Base-by-base conservation (phyloP, 495 filamentous ascomycete species). In the Penicillium silybi region DNA sequence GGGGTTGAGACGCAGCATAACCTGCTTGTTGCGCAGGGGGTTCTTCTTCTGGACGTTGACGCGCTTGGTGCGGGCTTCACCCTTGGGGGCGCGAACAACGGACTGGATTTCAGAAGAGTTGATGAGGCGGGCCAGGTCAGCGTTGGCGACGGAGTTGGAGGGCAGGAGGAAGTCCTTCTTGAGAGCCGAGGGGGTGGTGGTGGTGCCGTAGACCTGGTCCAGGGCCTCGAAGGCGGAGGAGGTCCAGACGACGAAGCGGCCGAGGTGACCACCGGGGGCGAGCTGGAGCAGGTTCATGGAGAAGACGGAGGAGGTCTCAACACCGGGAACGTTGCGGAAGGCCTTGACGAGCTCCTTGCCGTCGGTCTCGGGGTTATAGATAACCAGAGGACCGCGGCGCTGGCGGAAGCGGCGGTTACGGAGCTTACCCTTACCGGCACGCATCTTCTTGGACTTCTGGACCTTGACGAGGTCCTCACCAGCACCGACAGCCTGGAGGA, bases 121-220 rank as follows among this genome's bases (percentile, higher is more conserved):
- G 85, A 98, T 98, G 58, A 98, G 83, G 72, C 92, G 92, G 78
- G 82, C 80, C 65, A 98, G 82, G 63, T 98, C 93, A 63, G 95
- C 84, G 78, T 98, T 91, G 63, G 85, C 75, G 62, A 98, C 87
- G 56, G 92, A 59, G 76, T 88, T 88, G 58, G 86, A 87, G 47
- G 93, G 93, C 56, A 98, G 85, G 61, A 93, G 84, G 87, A 91
- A 98, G 83, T 97, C 92, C 80, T 90, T 92, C 89, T 98, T 98
- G 60, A 95, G 85, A 49, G 84, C 84, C 46, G 88, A 89, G 53
- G 90, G 83, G 62, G 78, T 78, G 67, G 86, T 90, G 59, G 89
- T 91, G 67, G 85, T 86, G 65, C 95, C 93, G 80, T 97, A 98
- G 83, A 98, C 86, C 71, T 80, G 80, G 78, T 97, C 91, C 53